Evolutionary conservation across 306 rosid genomes (phyloP).

Genomic region (Leucaena leucocephala): DNA sequence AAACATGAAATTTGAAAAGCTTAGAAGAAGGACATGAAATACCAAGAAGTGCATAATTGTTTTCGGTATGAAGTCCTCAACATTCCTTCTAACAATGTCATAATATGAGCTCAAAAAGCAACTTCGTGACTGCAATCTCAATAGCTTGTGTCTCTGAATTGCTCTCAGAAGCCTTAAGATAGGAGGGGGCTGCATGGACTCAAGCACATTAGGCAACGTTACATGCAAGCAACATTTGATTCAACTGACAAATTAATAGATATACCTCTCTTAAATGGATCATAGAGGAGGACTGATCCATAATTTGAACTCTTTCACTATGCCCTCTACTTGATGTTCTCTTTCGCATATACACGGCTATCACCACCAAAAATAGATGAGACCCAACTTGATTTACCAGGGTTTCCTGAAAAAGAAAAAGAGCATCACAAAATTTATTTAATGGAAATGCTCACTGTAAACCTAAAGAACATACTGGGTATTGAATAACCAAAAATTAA

Average conservation of each 20-base stretch:
- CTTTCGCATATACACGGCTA: conserved; percentile 63
- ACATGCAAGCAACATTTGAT: conserved; percentile 26
- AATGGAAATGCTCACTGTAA: conserved; percentile 13
- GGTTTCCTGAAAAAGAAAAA: conserved; percentile 51
- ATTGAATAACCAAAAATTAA: neutral
- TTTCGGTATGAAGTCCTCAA: conserved; percentile 86
- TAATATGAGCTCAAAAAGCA: conserved; percentile 85
- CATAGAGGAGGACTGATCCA: conserved; percentile 62
- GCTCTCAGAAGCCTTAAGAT: conserved; percentile 75
- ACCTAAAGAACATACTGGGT: conserved; percentile 20
- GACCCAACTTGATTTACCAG: conserved; percentile 79
- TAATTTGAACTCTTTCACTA: conserved; percentile 57
- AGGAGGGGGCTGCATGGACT: conserved; percentile 73
- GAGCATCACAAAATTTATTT: conserved; percentile 22
- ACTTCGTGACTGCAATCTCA: conserved; percentile 76
- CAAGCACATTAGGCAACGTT: conserved; percentile 23
- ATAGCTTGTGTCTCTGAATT: conserved; percentile 70
- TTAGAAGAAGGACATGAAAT: conserved; percentile 31
- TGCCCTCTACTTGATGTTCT: conserved; percentile 51
- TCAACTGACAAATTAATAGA: neutral
- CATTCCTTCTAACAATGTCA: conserved; percentile 83
- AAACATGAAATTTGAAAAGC: conserved; percentile 14
- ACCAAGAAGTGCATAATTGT: conserved; percentile 98
- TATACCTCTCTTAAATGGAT: conserved; percentile 88
- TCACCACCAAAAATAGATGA: conserved; percentile 82